A percentile compares a stretch with the other conserved stretches of the same genome.
phyloP scores from a whole-genome alignment of 1,284 basidiomycete genomes.

The Cutaneotrichosporon daszewskae region DNA sequence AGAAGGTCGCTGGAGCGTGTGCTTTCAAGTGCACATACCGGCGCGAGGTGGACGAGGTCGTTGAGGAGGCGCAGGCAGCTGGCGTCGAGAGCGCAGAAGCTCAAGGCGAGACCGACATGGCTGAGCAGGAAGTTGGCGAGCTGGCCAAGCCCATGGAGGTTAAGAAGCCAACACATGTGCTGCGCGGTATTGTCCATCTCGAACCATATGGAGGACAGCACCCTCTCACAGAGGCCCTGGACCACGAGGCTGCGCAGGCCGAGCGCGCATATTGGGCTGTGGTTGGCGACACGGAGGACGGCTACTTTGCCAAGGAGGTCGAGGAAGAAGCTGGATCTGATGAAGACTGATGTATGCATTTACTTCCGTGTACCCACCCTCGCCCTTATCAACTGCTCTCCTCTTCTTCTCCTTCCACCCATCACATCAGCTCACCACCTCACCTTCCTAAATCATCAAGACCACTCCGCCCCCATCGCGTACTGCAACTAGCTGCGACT shows the following conservation, averaged over 20 bases:
- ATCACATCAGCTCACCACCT: too few species aligned
- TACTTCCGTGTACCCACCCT: too few species aligned
- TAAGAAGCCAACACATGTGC: not conserved
- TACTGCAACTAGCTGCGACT: too few species aligned
- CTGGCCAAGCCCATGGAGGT: not conserved
- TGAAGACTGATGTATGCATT: too few species aligned
- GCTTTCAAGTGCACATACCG: not conserved
- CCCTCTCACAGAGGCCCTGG: conserved; percentile 37
- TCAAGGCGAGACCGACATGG: not conserved
- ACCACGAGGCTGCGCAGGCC: conserved; percentile 40
- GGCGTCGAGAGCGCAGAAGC: not conserved
- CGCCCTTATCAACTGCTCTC: too few species aligned
- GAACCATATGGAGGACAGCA: conserved; percentile 29
- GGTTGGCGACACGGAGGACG: conserved; percentile 21
- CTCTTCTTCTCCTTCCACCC: too few species aligned
- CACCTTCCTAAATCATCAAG: too few species aligned
- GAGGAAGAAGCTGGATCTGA: conserved; percentile 46
- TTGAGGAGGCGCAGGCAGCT: not conserved
- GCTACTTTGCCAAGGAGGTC: conserved; percentile 53
- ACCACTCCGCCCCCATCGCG: too few species aligned
- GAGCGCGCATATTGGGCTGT: conserved; percentile 30
- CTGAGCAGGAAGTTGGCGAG: not conserved
- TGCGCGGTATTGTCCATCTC: conserved; percentile 19
- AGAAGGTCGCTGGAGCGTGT: conserved; percentile 16
- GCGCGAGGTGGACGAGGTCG: conserved; percentile 1